phyloP scores from a whole-genome alignment of 441 rosid genomes.

The Melianthus villosus region DNA sequence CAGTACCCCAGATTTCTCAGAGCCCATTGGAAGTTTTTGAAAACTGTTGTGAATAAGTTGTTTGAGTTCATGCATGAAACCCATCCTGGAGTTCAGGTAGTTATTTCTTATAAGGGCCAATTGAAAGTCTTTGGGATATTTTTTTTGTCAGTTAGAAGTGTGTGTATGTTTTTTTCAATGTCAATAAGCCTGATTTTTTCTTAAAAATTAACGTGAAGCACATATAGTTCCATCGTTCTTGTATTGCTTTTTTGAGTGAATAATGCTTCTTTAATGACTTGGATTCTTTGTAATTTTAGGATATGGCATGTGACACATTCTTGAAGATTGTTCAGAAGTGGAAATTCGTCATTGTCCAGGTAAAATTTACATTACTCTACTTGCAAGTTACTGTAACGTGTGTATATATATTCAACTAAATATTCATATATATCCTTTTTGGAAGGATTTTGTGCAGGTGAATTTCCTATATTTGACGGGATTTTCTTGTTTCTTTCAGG shows the following conservation, averaged over 20 bases:
- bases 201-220: no score
- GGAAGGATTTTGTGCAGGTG: neutral
- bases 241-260: no score
- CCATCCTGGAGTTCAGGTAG: slow-evolving; percentile 99
- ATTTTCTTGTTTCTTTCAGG: slow-evolving; percentile 38
- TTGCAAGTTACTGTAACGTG: no score
- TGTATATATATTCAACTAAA: no score
- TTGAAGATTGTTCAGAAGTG: slow-evolving; percentile 98
- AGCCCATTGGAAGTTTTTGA: slow-evolving; percentile 99
- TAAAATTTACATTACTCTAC: slow-evolving; percentile 8
- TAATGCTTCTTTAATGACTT: no score
- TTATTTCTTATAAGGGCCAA: no score
- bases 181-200: no score
- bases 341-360: slow-evolving; percentile 93
- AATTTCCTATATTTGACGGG: slow-evolving; percentile 2
- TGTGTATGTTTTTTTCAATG: no score
- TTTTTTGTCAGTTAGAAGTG: no score
- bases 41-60: slow-evolving; percentile 97
- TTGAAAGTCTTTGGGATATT: no score
- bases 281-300: slow-evolving; percentile 30
- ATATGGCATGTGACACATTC: slow-evolving; percentile 99
- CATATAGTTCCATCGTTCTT: no score
- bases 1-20: slow-evolving; percentile 98
- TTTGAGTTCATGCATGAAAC: slow-evolving; percentile 99
- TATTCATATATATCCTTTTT: no score